Evolutionary conservation across 2,329 filamentous ascomycete genomes (phyloP).

Genomic region (Scortechinia acanthostroma): DNA sequence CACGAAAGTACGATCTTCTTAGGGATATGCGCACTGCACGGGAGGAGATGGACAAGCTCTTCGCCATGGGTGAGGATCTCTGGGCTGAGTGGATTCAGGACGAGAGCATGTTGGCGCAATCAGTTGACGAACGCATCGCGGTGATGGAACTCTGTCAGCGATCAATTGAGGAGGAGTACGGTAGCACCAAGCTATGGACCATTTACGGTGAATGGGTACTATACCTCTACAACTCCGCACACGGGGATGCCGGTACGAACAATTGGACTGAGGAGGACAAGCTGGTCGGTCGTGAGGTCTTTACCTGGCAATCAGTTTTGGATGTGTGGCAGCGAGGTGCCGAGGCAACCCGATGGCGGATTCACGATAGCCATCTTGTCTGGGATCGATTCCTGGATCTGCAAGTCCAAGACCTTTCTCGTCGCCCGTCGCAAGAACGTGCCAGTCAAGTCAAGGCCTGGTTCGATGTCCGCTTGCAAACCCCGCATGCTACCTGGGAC

Average conservation of each 20-base stretch:
- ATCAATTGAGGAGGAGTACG: constrained; percentile 52
- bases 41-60: constrained; percentile 51
- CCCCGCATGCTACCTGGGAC: constrained; percentile 51
- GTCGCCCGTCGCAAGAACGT: constrained; percentile 34
- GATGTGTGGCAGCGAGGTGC: constrained; percentile 46
- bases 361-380: constrained; percentile 51
- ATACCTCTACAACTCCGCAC: constrained; percentile 42
- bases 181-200: constrained; percentile 53
- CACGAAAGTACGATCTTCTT: constrained; percentile 32
- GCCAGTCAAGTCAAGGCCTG: constrained; percentile 35
- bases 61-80: constrained; percentile 53
- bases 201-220: constrained; percentile 54
- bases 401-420: constrained; percentile 39
- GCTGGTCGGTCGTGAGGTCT: constrained; percentile 47
- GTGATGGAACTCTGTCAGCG: constrained; percentile 52
- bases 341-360: constrained; percentile 47
- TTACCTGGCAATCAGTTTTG: constrained; percentile 44
- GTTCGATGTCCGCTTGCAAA: constrained; percentile 44
- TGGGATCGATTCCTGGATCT: constrained; percentile 55
- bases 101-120: constrained; percentile 45
- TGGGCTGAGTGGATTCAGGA: constrained; percentile 60
- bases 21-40: constrained; percentile 35
- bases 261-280: constrained; percentile 46
- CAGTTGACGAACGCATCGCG: constrained; percentile 44
- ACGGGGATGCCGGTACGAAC: constrained; percentile 20